Evolutionary conservation across 306 rosid species (phyloP), one percentile per base, ranked within the genome.

Genomic region (Acacia melanoxylon): DNA sequence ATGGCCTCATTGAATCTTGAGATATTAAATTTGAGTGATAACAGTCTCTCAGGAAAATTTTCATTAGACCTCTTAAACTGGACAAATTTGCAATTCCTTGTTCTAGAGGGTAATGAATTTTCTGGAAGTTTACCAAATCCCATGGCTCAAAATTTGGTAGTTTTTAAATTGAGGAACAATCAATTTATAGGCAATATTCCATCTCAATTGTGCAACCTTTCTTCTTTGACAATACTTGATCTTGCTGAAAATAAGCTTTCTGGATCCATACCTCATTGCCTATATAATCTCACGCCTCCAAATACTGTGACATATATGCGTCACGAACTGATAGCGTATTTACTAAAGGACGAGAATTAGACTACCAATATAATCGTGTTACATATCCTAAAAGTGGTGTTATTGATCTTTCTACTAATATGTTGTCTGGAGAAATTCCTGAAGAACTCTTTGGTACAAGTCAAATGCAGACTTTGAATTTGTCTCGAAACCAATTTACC

Each of bases 361-460:
- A 59, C 2, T 59, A 22, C 33, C 5, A 22, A 9, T 5, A 2
- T 19, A 0, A 5, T 19, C 1, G 7, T 52, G 10, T 6, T 51
- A 0, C 1, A 17, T 6, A 4, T 1, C 20, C 6, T 51, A 0
- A 7, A 5, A 17, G 58, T 17, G 9, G n/a, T 0, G 1, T 52
- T 4, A 52, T 61, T 61, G 35, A 40, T 20, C 69, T 84, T 59
- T 84, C 84, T 4, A 19, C 1, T 5, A 84, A 84, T 33, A 59
- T 25, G 17, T 59, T 84, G 24, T 84, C 84, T 15, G 78, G 78
- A 31, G 78, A 75, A 80, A 84, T 84, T 31, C 84, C 81, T 0
- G 1, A 33, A 27, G 59, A 75, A 61, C n/a, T 80, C 42, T 80
- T 80, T 63, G 20, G 29, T 1, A 74, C 70, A 19, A 46, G n/a